Evolutionary conservation across 2,329 filamentous ascomycete genomes (phyloP), one percentile per base, ranked within the genome.

Genomic region (Neopestalotiopsis sp.): DNA sequence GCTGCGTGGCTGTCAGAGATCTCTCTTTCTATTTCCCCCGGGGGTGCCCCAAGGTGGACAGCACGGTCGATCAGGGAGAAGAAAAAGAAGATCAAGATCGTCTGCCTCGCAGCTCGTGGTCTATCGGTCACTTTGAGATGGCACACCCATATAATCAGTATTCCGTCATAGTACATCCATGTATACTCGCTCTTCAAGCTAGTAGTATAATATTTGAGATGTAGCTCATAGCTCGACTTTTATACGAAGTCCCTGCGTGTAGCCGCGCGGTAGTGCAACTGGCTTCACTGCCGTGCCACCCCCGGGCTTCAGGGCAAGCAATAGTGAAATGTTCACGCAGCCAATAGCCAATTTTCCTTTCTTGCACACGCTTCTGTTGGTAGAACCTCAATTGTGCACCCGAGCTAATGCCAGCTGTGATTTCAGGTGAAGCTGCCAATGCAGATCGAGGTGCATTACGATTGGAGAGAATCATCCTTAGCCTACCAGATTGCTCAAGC

Each of bases 361-460:
- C 20, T 30, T 13, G 20, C n/a, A 34, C 24, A 28, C 24, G 3
- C 24, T 28, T 28, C 20, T 62, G 40, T 24, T 17, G 14, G 38
- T 20, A 34, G 62, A 28, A 24, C 12, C 40, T 52, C 17, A 38
- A 10, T 34, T n/a, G 42, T 65, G n/a, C 45, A 52, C 17, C 17
- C 38, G 24, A 49, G 38, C 34, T 65, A 14, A 40, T 66, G 28
- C 42, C 63, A 66, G 34, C 42, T 52, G n/a, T 34, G 49, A 66
- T 66, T 57, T 56, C 63, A 66, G 63, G 45, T 66, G 63, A 66
- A 66, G 63, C 63, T 58, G 6, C n/a, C 24, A 34, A 66, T 64
- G 61, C 61, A 66, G 9, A 42, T 57, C 34, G 52, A 30, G 28
- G n/a, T 32, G 20, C 40, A 38, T 57, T 20, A n/a, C n/a, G 30